Conservation (phyloP, 345 rosid genomes). For the Carallia brachiata region DNA sequence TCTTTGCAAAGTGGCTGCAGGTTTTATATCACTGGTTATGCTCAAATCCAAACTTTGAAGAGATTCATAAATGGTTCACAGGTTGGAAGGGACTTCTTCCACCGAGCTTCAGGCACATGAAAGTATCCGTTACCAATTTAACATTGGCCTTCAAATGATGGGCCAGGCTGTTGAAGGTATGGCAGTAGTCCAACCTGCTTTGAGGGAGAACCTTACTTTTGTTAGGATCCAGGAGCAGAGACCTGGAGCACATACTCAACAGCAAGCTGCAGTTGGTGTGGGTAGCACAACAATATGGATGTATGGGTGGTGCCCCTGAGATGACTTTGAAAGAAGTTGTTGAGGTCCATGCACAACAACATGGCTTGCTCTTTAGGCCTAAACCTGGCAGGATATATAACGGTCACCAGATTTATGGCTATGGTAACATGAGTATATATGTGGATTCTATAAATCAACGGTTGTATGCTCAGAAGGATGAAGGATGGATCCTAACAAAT, state of each 20-base stretch:
- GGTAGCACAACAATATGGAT: conserved; percentile 40
- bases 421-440: conserved; percentile 71
- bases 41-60: conserved; percentile 64
- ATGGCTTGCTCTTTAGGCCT: conserved; percentile 71
- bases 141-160: conserved; percentile 75
- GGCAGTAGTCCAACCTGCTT: conserved; percentile 70
- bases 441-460: conserved; percentile 67
- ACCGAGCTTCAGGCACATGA: conserved; percentile 74
- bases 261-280: conserved; percentile 36
- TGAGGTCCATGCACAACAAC: conserved; percentile 75
- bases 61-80: conserved; percentile 72
- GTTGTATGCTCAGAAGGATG: conserved; percentile 68
- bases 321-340: conserved; percentile 80
- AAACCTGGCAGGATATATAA: conserved; percentile 77
- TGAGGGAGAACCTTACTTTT: conserved; percentile 60
- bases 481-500: conserved; percentile 59
- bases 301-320: conserved; percentile 29
- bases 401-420: conserved; percentile 84
- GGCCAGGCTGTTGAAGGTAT: conserved; percentile 67
- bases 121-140: conserved; percentile 69
- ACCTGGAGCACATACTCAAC: conserved; percentile 50
- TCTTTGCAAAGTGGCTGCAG: conserved; percentile 85
- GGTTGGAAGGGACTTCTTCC: conserved; percentile 88
- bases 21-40: conserved; percentile 82
- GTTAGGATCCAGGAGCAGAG: conserved; percentile 59